Evolutionary conservation across 2,329 filamentous ascomycete species (phyloP).

Genomic region (Nannizziopsis barbatae): DNA sequence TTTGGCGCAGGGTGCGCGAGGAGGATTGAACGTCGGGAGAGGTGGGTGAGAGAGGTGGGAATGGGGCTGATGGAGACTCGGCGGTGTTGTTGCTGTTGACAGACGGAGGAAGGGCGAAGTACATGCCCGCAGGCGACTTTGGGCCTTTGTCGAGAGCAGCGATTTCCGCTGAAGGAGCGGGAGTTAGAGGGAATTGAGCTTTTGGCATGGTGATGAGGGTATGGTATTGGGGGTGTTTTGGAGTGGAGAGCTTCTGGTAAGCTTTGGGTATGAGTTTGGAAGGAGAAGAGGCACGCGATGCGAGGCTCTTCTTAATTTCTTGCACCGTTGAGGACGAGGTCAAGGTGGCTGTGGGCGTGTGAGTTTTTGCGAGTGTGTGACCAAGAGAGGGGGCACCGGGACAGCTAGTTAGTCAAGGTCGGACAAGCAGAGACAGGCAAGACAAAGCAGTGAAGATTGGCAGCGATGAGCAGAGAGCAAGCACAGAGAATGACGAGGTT

Average conservation of each 20-base stretch:
- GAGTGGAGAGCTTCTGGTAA: neutral
- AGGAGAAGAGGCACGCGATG: too few relatives aligned
- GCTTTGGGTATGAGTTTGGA: neutral
- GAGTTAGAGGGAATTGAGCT: constrained; percentile 58
- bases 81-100: constrained; percentile 28
- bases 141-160: constrained; percentile 36
- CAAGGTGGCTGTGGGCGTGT: too few relatives aligned
- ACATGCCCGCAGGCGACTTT: constrained; percentile 43
- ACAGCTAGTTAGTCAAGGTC: too few relatives aligned
- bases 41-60: constrained; percentile 36
- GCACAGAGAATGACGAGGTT: too few relatives aligned
- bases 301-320: too few relatives aligned
- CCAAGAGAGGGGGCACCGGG: neutral
- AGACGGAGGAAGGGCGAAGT: constrained; percentile 67
- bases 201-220: constrained; percentile 51
- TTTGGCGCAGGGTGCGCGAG: constrained; percentile 19
- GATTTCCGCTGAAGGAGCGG: constrained; percentile 69
- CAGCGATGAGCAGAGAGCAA: too few relatives aligned
- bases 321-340: too few relatives aligned
- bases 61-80: constrained; percentile 31
- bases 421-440: too few relatives aligned
- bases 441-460: too few relatives aligned
- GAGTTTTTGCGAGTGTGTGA: neutral
- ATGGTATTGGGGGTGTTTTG: neutral
- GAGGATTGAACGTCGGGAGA: constrained; percentile 29